Percentiles rank a stretch among this genome's conserved stretches.
phyloP scores from a whole-genome alignment of 2,329 filamentous ascomycete species.

The Beauveria sp. region DNA sequence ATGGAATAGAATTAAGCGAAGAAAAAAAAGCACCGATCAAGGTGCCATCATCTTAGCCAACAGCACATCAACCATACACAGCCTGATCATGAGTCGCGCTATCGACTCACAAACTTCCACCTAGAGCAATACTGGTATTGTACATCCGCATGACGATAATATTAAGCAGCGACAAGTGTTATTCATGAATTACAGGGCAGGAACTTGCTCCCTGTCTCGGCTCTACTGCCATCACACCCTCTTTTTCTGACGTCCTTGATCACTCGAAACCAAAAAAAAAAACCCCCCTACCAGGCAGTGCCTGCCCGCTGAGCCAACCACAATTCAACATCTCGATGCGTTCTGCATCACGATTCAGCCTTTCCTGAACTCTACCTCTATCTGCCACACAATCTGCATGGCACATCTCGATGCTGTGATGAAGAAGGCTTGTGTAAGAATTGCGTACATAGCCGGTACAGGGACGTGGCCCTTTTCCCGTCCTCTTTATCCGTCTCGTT shows the following conservation, averaged over 20 bases:
- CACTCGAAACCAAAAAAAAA: background rate
- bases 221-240: background rate
- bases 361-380: background rate
- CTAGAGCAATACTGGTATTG: background rate
- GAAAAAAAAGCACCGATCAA: background rate
- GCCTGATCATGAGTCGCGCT: background rate
- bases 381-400: background rate
- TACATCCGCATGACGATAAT: background rate
- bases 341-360: background rate
- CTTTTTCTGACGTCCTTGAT: background rate
- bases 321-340: slow-evolving; percentile 3
- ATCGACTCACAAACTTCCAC: background rate
- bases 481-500: background rate
- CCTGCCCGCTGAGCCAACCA: background rate
- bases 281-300: background rate
- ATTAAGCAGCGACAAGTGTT: background rate
- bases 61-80: background rate
- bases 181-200: background rate
- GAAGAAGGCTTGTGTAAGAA: background rate
- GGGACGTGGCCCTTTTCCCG: background rate
- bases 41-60: background rate
- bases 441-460: background rate
- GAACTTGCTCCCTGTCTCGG: background rate
- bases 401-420: background rate
- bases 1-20: background rate